Base-by-base conservation (phyloP, 805 yeast genomes). In the Cyberlindnera meyerae region DNA sequence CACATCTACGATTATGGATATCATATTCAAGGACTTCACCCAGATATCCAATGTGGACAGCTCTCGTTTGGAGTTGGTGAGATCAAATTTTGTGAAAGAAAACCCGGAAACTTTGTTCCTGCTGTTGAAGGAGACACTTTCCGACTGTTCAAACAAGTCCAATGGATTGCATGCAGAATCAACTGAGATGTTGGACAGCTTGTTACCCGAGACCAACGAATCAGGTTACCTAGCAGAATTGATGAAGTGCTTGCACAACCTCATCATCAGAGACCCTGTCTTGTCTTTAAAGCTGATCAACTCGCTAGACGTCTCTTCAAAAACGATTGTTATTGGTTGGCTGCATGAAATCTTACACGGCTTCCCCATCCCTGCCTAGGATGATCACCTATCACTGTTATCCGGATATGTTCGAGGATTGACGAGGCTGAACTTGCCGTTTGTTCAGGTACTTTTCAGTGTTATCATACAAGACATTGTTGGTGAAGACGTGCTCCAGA, bases 371-470 rank as follows among this genome's bases (percentile, higher is more conserved):
- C 11, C 11, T 21, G 11, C 29, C 6, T 17, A 17, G 9, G 25
- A 26, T 25, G 15, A 30, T 6, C 26, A 26, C 16, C 34, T 27
- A 8, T 11, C 8, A 24, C 21, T 22, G 8, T 32, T 57, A 9
- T 35, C 32, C 20, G 41, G 43, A 8, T 36, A 60, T 5, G 40
- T 66, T 2, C 38, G 44, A 11, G 43, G 46, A 4, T 37, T 68
- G 15, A 54, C 63, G 35, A 65, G 64, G 33, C 68, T 66, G 46
- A 68, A 66, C 39, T 47, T 71, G 16, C 68, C 71, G 2, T 43
- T 70, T 2, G 54, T 63, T 24, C 76, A 71, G 40, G 45, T 68
- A 27, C 37, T 68, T 3, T 54, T 70, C 35, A 61, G 62, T 25
- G 39, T 56, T 8, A 39, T 56, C 2, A 36, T 68, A 26, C 34